Percentiles rank a stretch among this genome's conserved stretches.
phyloP scores from a whole-genome alignment of 2,329 filamentous ascomycete species.

The Neopestalotiopsis sp. region DNA sequence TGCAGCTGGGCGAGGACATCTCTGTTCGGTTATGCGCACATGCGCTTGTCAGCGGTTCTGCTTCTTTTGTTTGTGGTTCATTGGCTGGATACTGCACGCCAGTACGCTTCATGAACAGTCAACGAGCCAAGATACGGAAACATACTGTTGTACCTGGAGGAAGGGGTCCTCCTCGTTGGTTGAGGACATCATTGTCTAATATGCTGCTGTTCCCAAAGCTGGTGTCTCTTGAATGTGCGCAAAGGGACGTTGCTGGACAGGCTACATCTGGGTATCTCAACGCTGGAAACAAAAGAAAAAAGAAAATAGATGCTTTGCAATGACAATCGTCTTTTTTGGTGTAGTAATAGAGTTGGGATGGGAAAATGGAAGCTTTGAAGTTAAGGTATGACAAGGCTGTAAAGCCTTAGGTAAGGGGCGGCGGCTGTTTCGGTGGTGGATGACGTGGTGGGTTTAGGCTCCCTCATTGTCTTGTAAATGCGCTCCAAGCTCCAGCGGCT shows the following conservation, averaged over 20 bases:
- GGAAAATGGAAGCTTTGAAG: neutral
- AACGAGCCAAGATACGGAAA: slow-evolving; percentile 17
- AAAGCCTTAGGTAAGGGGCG: neutral
- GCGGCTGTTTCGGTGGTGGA: neutral
- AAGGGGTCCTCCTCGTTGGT: slow-evolving; percentile 73
- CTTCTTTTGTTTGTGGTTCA: neutral
- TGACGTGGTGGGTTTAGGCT: slow-evolving; percentile 17
- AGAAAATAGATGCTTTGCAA: neutral
- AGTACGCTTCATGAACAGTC: neutral
- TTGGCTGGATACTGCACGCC: neutral
- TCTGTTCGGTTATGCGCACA: slow-evolving; percentile 50
- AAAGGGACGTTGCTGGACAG: neutral
- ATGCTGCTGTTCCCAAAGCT: neutral
- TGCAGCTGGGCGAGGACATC: slow-evolving; percentile 87
- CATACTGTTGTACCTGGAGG: slow-evolving; percentile 74
- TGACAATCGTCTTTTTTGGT: neutral
- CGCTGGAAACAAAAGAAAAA: neutral
- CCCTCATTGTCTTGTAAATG: neutral
- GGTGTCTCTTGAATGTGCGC: neutral
- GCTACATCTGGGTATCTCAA: slow-evolving; percentile 30
- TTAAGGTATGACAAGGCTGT: neutral
- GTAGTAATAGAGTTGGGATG: neutral
- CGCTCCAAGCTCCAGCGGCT: neutral
- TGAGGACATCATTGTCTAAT: slow-evolving; percentile 66
- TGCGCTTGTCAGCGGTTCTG: neutral